Base-by-base conservation (phyloP, 495 filamentous ascomycete genomes). In the Haplographium delicatum region DNA sequence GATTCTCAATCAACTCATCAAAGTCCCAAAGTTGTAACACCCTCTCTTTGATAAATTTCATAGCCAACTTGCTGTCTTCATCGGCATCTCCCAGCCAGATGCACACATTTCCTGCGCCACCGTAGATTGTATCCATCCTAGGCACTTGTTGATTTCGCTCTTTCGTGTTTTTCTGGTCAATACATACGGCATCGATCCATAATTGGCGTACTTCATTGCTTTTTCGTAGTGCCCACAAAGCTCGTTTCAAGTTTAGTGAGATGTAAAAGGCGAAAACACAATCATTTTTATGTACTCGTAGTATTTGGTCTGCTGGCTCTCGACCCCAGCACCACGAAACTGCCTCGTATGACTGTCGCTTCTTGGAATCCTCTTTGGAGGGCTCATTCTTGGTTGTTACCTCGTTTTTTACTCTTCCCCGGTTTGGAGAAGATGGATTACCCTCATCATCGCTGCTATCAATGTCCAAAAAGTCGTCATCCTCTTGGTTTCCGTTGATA, bases 41-140 rank as follows among this genome's bases (percentile, higher is more conserved):
- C 11, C n/a, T 43, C 7, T 43, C 39, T n/a, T n/a, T 25, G 19
- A 43, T 43, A 4, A 43, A 63, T 11, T 43, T 30, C 31, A 57
- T 38, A 1, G 39, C 39, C 4, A 25, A 3, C 23, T 42, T 42
- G 23, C 39, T 42, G 6, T 43, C 39, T 15, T 23, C 39, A 13
- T n/a, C 39, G 5, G 5, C 44, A 7, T 33, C 27, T 16, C 38
- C 49, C 4, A 51, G 28, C 38, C 38, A 51, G 13, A 51, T 45
- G 27, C 24, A 45, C 2, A 50, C 28, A 7, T 24, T 41, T n/a
- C 15, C n/a, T 23, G 62, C 44, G 0, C 26, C 15, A 10, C 54
- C 54, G 39, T 62, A 64, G 4, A 64, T 42, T 44, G 54, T 44
- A 3, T 50, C 48, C 62, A 64, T 64, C 9, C 56, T 42, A 20